Evolutionary conservation across 805 yeast genomes (phyloP).

Genomic region (Starmerella vaccinii): DNA sequence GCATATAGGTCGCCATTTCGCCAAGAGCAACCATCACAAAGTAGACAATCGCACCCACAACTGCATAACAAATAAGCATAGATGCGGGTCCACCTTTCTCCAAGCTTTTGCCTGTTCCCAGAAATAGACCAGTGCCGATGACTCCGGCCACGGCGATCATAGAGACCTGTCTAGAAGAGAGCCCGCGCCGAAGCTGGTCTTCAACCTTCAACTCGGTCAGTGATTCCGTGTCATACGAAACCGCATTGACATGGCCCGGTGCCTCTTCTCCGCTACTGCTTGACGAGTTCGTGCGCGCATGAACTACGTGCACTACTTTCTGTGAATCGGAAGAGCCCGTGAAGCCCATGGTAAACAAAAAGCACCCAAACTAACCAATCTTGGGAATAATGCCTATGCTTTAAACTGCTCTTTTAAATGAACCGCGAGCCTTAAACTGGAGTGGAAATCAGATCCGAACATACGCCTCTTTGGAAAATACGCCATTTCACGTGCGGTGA

Average conservation of each 20-base stretch:
- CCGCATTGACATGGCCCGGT: not conserved
- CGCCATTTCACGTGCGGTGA: not conserved
- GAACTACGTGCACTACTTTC: not conserved
- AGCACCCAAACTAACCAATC: too few species aligned
- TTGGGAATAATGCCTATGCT: too few species aligned
- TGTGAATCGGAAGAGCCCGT: not conserved
- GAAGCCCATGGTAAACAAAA: not conserved
- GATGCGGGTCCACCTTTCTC: constrained; percentile 45
- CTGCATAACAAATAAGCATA: constrained; percentile 39
- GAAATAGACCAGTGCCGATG: constrained; percentile 56
- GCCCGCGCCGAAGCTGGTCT: constrained; percentile 24
- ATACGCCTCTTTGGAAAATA: not conserved
- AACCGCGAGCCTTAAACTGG: not conserved
- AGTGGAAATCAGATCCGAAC: not conserved
- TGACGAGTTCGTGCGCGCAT: not conserved
- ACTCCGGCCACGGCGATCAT: constrained; percentile 73
- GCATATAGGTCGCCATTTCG: constrained; percentile 47
- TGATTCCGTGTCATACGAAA: not conserved
- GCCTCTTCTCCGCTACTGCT: not conserved
- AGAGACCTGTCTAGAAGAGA: constrained; percentile 42
- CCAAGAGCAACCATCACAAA: constrained; percentile 42
- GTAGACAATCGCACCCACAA: constrained; percentile 35
- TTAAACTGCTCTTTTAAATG: too few species aligned
- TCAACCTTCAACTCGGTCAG: not conserved
- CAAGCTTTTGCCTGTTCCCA: constrained; percentile 43